These are phyloP conservation scores for Lyophyllum atratum DNA, from an alignment of 768 basidiomycete genomes.

Conservation along the genomic window DNA sequence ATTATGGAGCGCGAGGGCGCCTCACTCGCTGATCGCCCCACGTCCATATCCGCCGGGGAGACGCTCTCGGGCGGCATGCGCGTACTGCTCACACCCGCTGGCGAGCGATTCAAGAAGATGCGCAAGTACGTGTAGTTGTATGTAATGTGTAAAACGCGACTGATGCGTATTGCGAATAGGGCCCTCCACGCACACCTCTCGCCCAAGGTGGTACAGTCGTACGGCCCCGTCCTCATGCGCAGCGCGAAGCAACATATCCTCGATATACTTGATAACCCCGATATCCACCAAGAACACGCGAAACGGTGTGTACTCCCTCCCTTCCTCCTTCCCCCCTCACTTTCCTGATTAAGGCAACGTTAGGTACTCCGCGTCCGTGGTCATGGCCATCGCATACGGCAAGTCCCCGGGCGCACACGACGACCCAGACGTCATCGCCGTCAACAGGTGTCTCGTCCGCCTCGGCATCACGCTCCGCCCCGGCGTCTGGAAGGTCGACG, in stretches of 20 bases:
- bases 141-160: not conserved
- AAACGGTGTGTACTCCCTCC: slow-evolving; percentile 26
- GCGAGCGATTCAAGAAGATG: slow-evolving; percentile 62
- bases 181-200: slow-evolving; percentile 62
- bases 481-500: slow-evolving; percentile 49
- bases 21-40: slow-evolving; percentile 54
- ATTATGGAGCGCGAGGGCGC: slow-evolving; percentile 72
- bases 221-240: slow-evolving; percentile 50
- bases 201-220: slow-evolving; percentile 49
- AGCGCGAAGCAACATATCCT: slow-evolving; percentile 44
- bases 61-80: slow-evolving; percentile 61
- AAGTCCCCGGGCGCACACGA: slow-evolving; percentile 40
- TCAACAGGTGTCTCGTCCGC: slow-evolving; percentile 46
- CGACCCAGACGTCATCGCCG: slow-evolving; percentile 48
- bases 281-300: slow-evolving; percentile 54
- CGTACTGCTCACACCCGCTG: slow-evolving; percentile 54
- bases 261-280: slow-evolving; percentile 43
- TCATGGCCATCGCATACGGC: slow-evolving; percentile 53
- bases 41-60: slow-evolving; percentile 58
- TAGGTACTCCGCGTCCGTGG: slow-evolving; percentile 52
- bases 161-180: slow-evolving; percentile 26
- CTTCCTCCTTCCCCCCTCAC: not conserved
- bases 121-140: slow-evolving; percentile 40
- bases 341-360: not conserved
- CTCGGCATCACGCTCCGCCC: slow-evolving; percentile 47